A percentile compares a stretch with the other conserved stretches of the same genome.
phyloP scores from a whole-genome alignment of 495 filamentous ascomycete species.

The Xylaria acuta region DNA sequence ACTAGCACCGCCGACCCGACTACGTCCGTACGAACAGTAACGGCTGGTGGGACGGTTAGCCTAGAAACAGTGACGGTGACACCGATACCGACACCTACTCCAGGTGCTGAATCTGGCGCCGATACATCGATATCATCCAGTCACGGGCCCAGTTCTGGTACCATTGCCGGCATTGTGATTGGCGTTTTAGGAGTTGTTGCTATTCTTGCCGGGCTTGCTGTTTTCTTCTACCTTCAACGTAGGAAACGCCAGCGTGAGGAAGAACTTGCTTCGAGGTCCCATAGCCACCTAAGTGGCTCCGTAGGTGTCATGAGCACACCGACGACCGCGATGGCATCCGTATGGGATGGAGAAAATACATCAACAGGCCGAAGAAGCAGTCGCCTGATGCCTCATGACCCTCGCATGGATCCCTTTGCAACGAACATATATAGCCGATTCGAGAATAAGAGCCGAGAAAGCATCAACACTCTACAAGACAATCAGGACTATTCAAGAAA shows the following conservation, averaged over 20 bases:
- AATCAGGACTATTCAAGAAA: slow-evolving; percentile 63
- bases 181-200: slow-evolving; percentile 45
- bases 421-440: slow-evolving; percentile 53
- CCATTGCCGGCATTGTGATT: slow-evolving; percentile 50
- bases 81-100: slow-evolving; percentile 37
- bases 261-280: slow-evolving; percentile 31
- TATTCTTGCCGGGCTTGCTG: slow-evolving; percentile 34
- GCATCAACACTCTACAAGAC: slow-evolving; percentile 60
- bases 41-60: slow-evolving; percentile 46
- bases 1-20: slow-evolving; percentile 24
- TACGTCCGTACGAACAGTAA: slow-evolving; percentile 48
- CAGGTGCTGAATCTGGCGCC: slow-evolving; percentile 24
- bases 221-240: slow-evolving; percentile 45
- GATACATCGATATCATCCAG: slow-evolving; percentile 12
- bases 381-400: slow-evolving; percentile 60
- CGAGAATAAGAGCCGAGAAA: slow-evolving; percentile 59
- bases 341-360: slow-evolving; percentile 47
- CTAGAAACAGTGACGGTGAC: slow-evolving; percentile 47
- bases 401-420: slow-evolving; percentile 60
- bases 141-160: slow-evolving; percentile 42
- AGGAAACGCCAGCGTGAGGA: slow-evolving; percentile 38
- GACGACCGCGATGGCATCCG: slow-evolving; percentile 40
- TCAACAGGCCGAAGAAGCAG: slow-evolving; percentile 50
- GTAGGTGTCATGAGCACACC: slow-evolving; percentile 47
- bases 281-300: slow-evolving; percentile 45